Evolutionary conservation across 2,329 filamentous ascomycete species (phyloP), one percentile per base, ranked within the genome.

Genomic region (Fusarium anthophilum): DNA sequence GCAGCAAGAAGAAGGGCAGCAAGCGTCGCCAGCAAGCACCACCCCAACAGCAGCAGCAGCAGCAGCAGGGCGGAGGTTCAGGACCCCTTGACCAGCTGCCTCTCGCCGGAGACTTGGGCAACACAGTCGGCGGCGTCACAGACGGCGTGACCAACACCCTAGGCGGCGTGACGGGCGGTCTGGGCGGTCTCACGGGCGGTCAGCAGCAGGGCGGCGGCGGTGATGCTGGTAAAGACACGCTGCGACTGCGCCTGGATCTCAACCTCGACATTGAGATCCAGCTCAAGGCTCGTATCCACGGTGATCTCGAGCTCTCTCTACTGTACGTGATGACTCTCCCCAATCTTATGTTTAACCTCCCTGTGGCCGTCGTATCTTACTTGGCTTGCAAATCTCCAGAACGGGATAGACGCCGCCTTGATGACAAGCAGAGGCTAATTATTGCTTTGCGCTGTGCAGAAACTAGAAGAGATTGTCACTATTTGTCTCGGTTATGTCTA

Each of bases 241-340:
- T 81, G 79, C 91, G 92, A 79, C 83, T 96, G 77, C 88, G 91
- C 51, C 84, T 96, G 26, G 94, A 96, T 80, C 86, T 95, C 69
- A 96, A 96, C 82, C 86, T 96, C 64, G 94, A 96, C 73, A 88
- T 96, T 62, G 94, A 96, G 83, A 93, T 96, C 70, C 92, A 94
- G 78, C 88, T 96, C 71, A 96, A 96, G 87, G 94, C 94, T 28
- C 92, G 92, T 82, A 95, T 96, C 75, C 91, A 95, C 78, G 94
- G 94, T 79, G 94, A 97, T 84, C 84, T 97, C 76, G 95, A 94
- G 44, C 83, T 96, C 73, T 92, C 91, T 75, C 87, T 96, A 77
- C 83, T 89, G 87, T 89, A 84, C 80, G 87, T 87, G 37, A 17
- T n/a, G 18, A 41, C 10, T 10, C 8, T 7, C 54, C n/a, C 43